Evolutionary conservation across 768 basidiomycete species (phyloP).

Genomic region (Butyriboletus loyo): DNA sequence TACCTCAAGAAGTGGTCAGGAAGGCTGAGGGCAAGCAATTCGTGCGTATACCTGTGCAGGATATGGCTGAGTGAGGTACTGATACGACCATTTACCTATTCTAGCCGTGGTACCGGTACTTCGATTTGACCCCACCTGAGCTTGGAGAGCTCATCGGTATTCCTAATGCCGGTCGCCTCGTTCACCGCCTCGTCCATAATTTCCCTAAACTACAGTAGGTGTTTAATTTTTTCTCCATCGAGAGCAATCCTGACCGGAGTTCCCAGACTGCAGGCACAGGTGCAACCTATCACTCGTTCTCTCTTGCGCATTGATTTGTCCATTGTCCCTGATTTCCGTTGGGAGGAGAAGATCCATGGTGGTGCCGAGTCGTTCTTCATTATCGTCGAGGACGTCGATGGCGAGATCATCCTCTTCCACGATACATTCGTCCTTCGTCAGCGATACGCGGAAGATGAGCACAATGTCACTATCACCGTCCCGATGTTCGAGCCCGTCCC

Average conservation of each 20-base stretch:
- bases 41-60: slow-evolving; percentile 42
- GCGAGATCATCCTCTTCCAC: slow-evolving; percentile 93
- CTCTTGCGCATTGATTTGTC: slow-evolving; percentile 90
- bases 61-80: not conserved
- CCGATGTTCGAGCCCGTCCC: slow-evolving; percentile 97
- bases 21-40: slow-evolving; percentile 98
- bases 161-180: slow-evolving; percentile 87
- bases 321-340: slow-evolving; percentile 96
- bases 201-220: slow-evolving; percentile 92
- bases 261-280: slow-evolving; percentile 83
- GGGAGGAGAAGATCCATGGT: slow-evolving; percentile 95
- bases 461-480: slow-evolving; percentile 90
- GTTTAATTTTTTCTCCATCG: not conserved
- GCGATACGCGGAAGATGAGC: slow-evolving; percentile 89
- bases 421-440: slow-evolving; percentile 91
- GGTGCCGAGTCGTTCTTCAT: slow-evolving; percentile 88
- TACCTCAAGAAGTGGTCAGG: slow-evolving; percentile 78
- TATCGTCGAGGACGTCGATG: slow-evolving; percentile 95
- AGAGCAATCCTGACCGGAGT: not conserved
- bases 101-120: slow-evolving; percentile 95
- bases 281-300: slow-evolving; percentile 93
- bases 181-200: slow-evolving; percentile 90
- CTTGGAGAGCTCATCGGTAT: slow-evolving; percentile 94
- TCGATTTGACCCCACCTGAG: slow-evolving; percentile 87
- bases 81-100: not conserved